Evolutionary conservation across 2,329 filamentous ascomycete species (phyloP).

Genomic region (Iodosphaeria phyllophila): DNA sequence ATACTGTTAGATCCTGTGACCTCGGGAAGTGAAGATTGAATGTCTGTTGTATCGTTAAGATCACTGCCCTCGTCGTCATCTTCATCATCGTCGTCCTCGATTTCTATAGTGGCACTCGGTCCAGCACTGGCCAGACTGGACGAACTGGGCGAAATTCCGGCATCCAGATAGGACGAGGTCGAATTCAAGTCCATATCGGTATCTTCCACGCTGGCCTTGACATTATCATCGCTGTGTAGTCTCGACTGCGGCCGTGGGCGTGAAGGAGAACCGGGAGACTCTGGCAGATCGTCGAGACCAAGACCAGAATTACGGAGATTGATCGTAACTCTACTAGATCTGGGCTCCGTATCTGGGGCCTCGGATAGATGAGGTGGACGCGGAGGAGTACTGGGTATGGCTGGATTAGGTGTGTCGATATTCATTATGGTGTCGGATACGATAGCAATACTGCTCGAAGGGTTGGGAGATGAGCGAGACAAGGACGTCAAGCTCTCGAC

Average conservation of each 20-base stretch:
- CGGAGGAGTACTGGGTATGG: slow-evolving; percentile 24
- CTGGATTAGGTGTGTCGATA: slow-evolving; percentile 18
- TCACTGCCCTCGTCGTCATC: slow-evolving; percentile 13
- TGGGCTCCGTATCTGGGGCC: slow-evolving; percentile 17
- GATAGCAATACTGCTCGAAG: no score
- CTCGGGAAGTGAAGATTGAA: slow-evolving; percentile 7
- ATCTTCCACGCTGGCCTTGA: slow-evolving; percentile 27
- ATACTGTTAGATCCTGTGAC: slow-evolving; percentile 6
- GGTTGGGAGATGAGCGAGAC: slow-evolving; percentile 13
- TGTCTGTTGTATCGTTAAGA: slow-evolving; percentile 11
- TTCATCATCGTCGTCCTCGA: slow-evolving; percentile 17
- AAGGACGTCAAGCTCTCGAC: slow-evolving; percentile 18
- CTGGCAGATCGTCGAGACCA: slow-evolving; percentile 19
- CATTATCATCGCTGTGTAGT: slow-evolving; percentile 13
- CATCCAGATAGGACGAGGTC: slow-evolving; percentile 7
- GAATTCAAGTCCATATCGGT: slow-evolving; percentile 19
- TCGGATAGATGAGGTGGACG: slow-evolving; percentile 13
- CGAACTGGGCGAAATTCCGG: slow-evolving; percentile 16
- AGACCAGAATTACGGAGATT: slow-evolving; percentile 31
- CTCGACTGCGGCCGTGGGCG: slow-evolving; percentile 7
- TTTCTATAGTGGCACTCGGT: slow-evolving; percentile 21
- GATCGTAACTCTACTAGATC: slow-evolving; percentile 40
- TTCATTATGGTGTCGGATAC: slow-evolving; percentile 22
- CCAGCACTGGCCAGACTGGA: slow-evolving; percentile 24
- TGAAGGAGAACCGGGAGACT: slow-evolving; percentile 24